Evolutionary conservation across 257 asterid genomes (phyloP).

Genomic region (Paraleonurus japonicus): DNA sequence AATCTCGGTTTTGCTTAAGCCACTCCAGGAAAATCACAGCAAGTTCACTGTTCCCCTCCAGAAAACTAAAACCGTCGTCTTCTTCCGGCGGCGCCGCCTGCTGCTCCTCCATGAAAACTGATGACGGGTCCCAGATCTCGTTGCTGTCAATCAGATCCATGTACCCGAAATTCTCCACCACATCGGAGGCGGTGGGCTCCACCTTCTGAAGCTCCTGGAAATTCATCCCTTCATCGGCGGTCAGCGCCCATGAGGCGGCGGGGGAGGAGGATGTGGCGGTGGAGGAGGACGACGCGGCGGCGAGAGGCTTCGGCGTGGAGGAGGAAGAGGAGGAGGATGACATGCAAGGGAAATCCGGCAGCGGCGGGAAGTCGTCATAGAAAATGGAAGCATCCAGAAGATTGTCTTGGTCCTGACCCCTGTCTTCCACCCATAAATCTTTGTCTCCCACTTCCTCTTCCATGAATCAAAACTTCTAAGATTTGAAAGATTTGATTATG

Average conservation of each 20-base stretch:
- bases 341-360: slow-evolving; percentile 92
- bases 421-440: too few relatives aligned
- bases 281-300: slow-evolving; percentile 43
- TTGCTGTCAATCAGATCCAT: slow-evolving; percentile 65
- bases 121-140: slow-evolving; percentile 72
- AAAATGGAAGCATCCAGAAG: slow-evolving; percentile 32
- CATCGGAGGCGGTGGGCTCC: slow-evolving; percentile 44
- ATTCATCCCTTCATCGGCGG: not conserved
- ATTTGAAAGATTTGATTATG: too few relatives aligned
- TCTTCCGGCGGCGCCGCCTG: not conserved
- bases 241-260: slow-evolving; percentile 37
- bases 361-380: slow-evolving; percentile 57
- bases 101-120: slow-evolving; percentile 40
- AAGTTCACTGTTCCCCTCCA: slow-evolving; percentile 59
- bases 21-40: slow-evolving; percentile 71
- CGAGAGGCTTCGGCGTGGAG: slow-evolving; percentile 37
- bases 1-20: slow-evolving; percentile 74
- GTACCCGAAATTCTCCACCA: slow-evolving; percentile 64
- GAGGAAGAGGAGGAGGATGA: slow-evolving; percentile 87
- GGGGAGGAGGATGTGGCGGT: slow-evolving; percentile 37
- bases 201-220: not conserved
- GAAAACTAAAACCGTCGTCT: slow-evolving; percentile 35
- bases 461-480: too few relatives aligned
- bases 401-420: too few relatives aligned
- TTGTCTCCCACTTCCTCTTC: too few relatives aligned